Conservation (phyloP, 495 filamentous ascomycete species). For the Aspergillus cristatus region DNA sequence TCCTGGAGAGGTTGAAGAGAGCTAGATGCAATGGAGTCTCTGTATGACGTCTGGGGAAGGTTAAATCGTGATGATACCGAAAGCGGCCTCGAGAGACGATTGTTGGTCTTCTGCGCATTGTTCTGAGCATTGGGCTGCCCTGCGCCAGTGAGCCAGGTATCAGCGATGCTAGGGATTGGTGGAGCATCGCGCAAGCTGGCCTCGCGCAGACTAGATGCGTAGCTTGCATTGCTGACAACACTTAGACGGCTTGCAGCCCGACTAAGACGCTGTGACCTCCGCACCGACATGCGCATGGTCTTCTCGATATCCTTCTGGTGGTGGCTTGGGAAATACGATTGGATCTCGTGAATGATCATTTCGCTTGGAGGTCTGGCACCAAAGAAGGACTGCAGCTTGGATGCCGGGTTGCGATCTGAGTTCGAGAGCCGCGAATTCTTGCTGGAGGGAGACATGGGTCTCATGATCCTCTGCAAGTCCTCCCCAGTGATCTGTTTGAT, state of each 20-base stretch:
- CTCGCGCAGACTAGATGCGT: conserved; percentile 81
- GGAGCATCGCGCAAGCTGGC: conserved; percentile 48
- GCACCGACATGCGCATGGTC: conserved; percentile 82
- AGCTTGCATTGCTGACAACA: conserved; percentile 88
- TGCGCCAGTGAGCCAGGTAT: conserved; percentile 68
- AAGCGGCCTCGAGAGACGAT: conserved; percentile 44
- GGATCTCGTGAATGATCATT: conserved; percentile 90
- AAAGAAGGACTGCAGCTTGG: conserved; percentile 68
- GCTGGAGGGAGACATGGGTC: conserved; percentile 67
- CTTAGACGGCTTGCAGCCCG: conserved; percentile 85
- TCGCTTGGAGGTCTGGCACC: conserved; percentile 90
- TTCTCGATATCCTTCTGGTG: conserved; percentile 86
- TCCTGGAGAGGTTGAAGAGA: conserved; percentile 85
- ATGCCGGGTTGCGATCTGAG: conserved; percentile 38
- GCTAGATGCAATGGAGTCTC: conserved; percentile 80
- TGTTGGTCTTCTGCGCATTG: conserved; percentile 21
- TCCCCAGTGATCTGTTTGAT: conserved; percentile 78
- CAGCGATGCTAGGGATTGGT: conserved; percentile 92
- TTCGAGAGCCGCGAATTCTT: conserved; percentile 32
- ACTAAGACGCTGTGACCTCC: conserved; percentile 82
- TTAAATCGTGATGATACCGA: conserved; percentile 55
- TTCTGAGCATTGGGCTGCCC: not conserved
- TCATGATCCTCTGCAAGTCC: conserved; percentile 69
- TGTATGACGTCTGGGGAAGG: conserved; percentile 51
- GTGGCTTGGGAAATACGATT: conserved; percentile 95